Evolutionary conservation across 2,329 filamentous ascomycete species (phyloP), one percentile per base, ranked within the genome.

Genomic region (Bipolaris bicolor): DNA sequence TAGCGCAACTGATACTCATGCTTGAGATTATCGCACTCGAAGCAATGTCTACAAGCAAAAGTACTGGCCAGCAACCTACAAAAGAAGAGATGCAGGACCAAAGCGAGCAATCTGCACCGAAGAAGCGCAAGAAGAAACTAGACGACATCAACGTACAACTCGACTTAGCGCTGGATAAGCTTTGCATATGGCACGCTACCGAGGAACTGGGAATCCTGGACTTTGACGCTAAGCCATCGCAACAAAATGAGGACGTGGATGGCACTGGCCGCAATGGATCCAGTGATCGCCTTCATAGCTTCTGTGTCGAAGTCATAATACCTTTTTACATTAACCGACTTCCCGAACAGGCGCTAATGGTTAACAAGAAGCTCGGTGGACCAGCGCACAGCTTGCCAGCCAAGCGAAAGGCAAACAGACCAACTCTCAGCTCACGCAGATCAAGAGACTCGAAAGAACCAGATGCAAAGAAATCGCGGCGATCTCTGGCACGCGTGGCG

Each of bases 101-200:
- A 40, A 52, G 44, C 22, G 61, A 62, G 46, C 62, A 62, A 43
- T 24, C 45, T 5, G 65, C 63, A 31, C 58, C 64, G 34, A 83
- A 68, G 71, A 82, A 64, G 64, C 70, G 70, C 7, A 79, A 78
- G 61, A 88, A 85, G 73, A 90, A 88, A 65, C 85, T 85, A 54
- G 84, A 89, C 62, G 87, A 92, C 64, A 78, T 91, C 6, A 82
- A 83, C 1, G 78, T 87, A 7, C 80, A 91, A 18, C 79, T 92
- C 4, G 90, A 94, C 68, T 80, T 92, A 0, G 84, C 92, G 49
- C 85, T 91, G 7, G 91, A 95, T 73, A 87, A 89, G 45, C 79
- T 95, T 22, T 91, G 89, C 67, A 95, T 95, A 58, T 94, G 90
- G 90, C 89, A 93, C 70, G 91, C 90, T 3, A 88, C 90, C 7